A percentile compares a stretch with the other conserved stretches of the same genome.
phyloP scores from a whole-genome alignment of 2,329 filamentous ascomycete species.

The Hymenoscyphus repandus region DNA sequence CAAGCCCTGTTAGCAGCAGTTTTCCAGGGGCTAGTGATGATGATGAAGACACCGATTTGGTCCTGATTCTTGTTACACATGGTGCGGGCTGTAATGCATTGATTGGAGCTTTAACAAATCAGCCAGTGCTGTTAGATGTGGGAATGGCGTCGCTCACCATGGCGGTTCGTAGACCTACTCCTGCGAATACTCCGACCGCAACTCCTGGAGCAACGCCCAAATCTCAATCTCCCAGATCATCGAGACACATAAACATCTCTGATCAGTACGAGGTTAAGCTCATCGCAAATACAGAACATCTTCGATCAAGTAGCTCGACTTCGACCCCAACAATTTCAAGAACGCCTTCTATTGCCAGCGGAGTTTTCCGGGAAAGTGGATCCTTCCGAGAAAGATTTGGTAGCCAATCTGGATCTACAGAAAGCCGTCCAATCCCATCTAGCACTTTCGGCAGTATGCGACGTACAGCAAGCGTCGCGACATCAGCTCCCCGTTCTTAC shows the following conservation, averaged over 20 bases:
- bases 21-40: conserved; percentile 39
- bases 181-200: conserved; percentile 16
- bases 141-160: conserved; percentile 87
- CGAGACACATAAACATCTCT: conserved; percentile 41
- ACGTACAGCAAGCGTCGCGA: conserved; percentile 27
- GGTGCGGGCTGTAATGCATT: conserved; percentile 94
- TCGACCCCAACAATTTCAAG: conserved; percentile 34
- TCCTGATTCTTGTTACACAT: conserved; percentile 86
- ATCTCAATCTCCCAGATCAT: conserved; percentile 35
- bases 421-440: conserved; percentile 14
- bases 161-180: conserved; percentile 57
- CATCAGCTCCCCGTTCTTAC: conserved; percentile 19
- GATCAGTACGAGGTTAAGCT: conserved; percentile 69
- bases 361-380: conserved; percentile 24
- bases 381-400: conserved; percentile 26
- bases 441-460: conserved; percentile 30
- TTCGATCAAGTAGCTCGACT: conserved; percentile 42
- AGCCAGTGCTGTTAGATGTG: conserved; percentile 86
- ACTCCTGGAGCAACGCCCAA: conserved; percentile 29
- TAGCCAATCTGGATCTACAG: conserved; percentile 33
- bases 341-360: conserved; percentile 28
- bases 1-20: conserved; percentile 33
- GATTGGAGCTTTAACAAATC: conserved; percentile 84
- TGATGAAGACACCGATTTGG: conserved; percentile 64
- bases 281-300: conserved; percentile 70